Percentiles rank a stretch among this genome's conserved stretches.
Evolutionary conservation across 805 yeast species (phyloP).

Genomic region (Myxozyma mucilagina): DNA sequence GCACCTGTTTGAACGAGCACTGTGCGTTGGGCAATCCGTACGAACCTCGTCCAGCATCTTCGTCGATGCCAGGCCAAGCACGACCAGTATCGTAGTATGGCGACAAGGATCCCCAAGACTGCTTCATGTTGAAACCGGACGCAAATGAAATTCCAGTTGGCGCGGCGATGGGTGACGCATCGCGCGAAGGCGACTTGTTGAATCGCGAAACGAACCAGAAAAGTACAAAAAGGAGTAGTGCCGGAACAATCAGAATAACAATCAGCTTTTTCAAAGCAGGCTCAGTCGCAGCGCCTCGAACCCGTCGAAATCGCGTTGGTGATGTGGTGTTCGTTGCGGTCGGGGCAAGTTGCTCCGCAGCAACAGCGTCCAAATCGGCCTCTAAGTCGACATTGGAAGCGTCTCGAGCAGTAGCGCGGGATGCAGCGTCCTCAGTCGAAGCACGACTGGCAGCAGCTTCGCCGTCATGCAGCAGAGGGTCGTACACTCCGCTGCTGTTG

Average conservation of each 20-base stretch:
- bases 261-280: slow-evolving; percentile 29
- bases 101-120: slow-evolving; percentile 46
- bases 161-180: slow-evolving; percentile 40
- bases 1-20: slow-evolving; percentile 65
- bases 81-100: slow-evolving; percentile 44
- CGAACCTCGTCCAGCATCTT: slow-evolving; percentile 35
- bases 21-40: slow-evolving; percentile 40
- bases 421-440: slow-evolving; percentile 11
- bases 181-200: slow-evolving; percentile 29
- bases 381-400: slow-evolving; percentile 24
- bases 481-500: slow-evolving; percentile 20
- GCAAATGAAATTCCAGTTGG: slow-evolving; percentile 43
- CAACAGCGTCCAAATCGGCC: slow-evolving; percentile 23
- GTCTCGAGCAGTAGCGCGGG: neutral
- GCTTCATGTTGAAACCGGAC: slow-evolving; percentile 43
- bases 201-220: slow-evolving; percentile 31
- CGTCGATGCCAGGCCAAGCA: slow-evolving; percentile 40
- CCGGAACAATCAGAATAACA: slow-evolving; percentile 33
- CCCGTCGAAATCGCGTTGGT: slow-evolving; percentile 26
- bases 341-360: slow-evolving; percentile 27
- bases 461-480: slow-evolving; percentile 30
- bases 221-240: slow-evolving; percentile 31
- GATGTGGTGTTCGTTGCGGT: slow-evolving; percentile 8
- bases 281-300: slow-evolving; percentile 24
- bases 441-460: slow-evolving; percentile 19